A percentile compares a stretch with the other conserved stretches of the same genome.
Conservation (phyloP, 148 eudicot genomes). For the Euryodendron excelsum region DNA sequence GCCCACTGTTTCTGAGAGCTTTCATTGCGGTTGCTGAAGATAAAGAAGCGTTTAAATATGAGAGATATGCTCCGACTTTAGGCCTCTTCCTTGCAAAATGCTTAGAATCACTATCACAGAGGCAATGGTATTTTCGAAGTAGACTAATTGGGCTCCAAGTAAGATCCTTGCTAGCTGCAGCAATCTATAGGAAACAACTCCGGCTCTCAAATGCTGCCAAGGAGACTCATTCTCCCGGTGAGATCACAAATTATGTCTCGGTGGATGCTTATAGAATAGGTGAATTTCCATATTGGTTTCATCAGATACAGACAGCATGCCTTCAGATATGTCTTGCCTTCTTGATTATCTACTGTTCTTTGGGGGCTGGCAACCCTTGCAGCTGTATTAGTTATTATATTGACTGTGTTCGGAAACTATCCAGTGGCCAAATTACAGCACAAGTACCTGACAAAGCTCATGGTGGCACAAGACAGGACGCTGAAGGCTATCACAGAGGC, state of each 20-base stretch:
- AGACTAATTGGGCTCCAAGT: conserved; percentile 49
- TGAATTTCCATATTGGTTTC: conserved; percentile 61
- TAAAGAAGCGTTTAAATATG: conserved; percentile 26
- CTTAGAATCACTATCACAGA: conserved; percentile 48
- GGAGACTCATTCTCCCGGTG: conserved; percentile 38
- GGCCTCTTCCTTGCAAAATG: conserved; percentile 36
- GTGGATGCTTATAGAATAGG: conserved; percentile 61
- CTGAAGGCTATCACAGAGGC: conserved; percentile 44
- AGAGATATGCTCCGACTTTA: conserved; percentile 32
- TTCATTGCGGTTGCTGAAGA: conserved; percentile 38
- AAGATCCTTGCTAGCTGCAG: conserved; percentile 48
- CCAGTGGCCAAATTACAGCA: conserved; percentile 49
- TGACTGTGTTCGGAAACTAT: conserved; percentile 38
- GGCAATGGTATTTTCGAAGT: conserved; percentile 49
- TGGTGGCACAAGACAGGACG: conserved; percentile 47
- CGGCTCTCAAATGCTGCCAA: conserved; percentile 42
- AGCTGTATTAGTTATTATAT: conserved; percentile 27
- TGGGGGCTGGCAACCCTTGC: conserved; percentile 41
- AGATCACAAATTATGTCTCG: conserved; percentile 49
- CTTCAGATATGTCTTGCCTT: conserved; percentile 47
- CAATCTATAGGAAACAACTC: conserved; percentile 51
- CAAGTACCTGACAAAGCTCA: conserved; percentile 43
- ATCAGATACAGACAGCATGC: conserved; percentile 50
- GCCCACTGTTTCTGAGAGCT: conserved; percentile 46
- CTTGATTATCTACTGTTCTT: conserved; percentile 27